A percentile compares a stretch with the other conserved stretches of the same genome.
These are phyloP conservation scores for Poterioochromonas sp. DNA, from an alignment of 352 stramenopile species.

Conservation along the genomic window DNA sequence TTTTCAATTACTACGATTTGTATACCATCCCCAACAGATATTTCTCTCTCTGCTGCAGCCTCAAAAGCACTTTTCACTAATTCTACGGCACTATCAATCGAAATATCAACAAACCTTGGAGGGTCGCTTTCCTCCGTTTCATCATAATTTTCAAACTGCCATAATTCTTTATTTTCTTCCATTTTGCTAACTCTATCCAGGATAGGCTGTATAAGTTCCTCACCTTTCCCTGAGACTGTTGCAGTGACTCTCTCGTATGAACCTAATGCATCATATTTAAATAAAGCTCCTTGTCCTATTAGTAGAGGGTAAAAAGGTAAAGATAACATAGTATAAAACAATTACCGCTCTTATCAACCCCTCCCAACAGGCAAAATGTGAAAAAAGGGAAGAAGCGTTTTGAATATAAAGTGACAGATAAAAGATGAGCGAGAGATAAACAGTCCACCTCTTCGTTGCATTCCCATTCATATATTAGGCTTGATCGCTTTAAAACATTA, in stretches of 20 bases:
- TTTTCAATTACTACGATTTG: background rate
- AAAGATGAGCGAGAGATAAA: background rate
- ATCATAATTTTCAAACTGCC: background rate
- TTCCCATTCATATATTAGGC: background rate
- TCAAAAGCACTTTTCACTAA: background rate
- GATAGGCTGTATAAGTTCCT: slow-evolving; percentile 1
- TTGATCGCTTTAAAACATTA: background rate
- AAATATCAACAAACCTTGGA: background rate
- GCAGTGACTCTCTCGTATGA: slow-evolving; percentile 52
- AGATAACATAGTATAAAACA: background rate
- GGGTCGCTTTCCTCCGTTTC: background rate
- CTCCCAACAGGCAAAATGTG: background rate
- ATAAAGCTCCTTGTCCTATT: slow-evolving; percentile 69
- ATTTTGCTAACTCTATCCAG: background rate
- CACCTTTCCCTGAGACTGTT: background rate
- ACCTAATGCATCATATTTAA: slow-evolving; percentile 79
- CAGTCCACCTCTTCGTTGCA: background rate
- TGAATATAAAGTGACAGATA: background rate
- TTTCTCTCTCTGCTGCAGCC: slow-evolving; percentile 4
- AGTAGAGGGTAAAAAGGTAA: background rate
- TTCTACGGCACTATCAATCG: background rate
- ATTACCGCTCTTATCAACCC: background rate
- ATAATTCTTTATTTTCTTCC: background rate
- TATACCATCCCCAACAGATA: slow-evolving; percentile 7
- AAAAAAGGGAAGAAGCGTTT: background rate